Evolutionary conservation across 352 stramenopile species (phyloP), one percentile per base, ranked within the genome.

Genomic region (Thalassiosira delicatula): DNA sequence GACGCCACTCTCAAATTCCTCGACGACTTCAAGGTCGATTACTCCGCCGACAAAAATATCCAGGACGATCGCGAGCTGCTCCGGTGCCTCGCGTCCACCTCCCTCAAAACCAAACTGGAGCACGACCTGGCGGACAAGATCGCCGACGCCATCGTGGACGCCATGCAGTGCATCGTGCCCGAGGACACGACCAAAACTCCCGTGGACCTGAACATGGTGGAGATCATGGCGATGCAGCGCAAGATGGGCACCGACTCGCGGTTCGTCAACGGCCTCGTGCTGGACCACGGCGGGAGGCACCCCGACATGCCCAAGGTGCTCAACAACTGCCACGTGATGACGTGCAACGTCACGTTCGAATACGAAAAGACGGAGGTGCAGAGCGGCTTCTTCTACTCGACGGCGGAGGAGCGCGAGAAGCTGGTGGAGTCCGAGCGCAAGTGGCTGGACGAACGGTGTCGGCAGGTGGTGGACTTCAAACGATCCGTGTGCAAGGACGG

Each of bases 321-420:
- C 2, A 94, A 98, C 62, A 99, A 99, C 91, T 94, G 91, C 84
- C 97, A 97, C 85, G 98, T 99, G 79, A 98, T 99, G 93, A 99
- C 97, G 51, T 98, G 96, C 90, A 99, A 99, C 88, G 96, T 99
- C 30, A 98, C 95, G 42, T 95, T 99, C 84, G 98, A 99, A 93
- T 99, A 99, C 88, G 98, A 99, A 93, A 99, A 99, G 95, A 99
- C 92, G 37, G 98, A 99, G 89, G 96, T 99, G 37, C 98, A 98
- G 88, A 96, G 93, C 33, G 96, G 96, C 30, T 99, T 99, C 86
- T 98, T 98, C 78, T 99, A 99, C 91, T 98, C 93, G 77, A 98
- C 88, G 74, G 97, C 98, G n/a, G 95, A 99, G 57, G 96, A 99
- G 92, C 93, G 98, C 69, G 98, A 99, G 91, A 98, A 98, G 92